Base-by-base conservation (phyloP, 306 rosid species). In the Glycine tomentella region DNA sequence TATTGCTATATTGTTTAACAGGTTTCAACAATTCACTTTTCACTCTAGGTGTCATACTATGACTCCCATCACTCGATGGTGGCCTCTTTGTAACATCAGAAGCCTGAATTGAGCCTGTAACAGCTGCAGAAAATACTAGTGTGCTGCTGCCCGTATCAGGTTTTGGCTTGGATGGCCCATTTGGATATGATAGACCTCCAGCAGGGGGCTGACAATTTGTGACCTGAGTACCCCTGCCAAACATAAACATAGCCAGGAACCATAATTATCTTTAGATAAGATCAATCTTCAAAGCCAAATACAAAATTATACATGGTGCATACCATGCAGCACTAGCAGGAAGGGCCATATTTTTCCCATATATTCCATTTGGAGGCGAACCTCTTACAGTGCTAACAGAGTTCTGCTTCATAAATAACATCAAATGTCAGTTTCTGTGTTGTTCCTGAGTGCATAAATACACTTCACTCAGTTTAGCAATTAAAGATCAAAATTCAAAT, bases 311-410 rank as follows among this genome's bases (percentile, higher is more conserved):
- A 56, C 76, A 68, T 78, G 86, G 20, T 34, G 57, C 80, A 65
- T 89, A 96, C 98, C 99, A 93, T 58, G 97, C 92, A 46, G 99
- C 85, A 45, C 93, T 90, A 36, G 95, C 88, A 45, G 97, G 94
- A 48, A 96, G 97, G 64, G 90, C 77, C 10, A 84, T 66, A 53
- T 94, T 87, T 74, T 88, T 92, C 80, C 88, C 97, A 85, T 89
- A 62, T 67, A 88, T 80, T 88, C 92, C 98, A 85, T 92, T 91
- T 5, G 99, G 92, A 78, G 98, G 93, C 84, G 97, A 93, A 82
- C 86, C 90, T 85, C 89, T 87, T 59, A 63, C 69, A 10, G 71
- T 73, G 82, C 82, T 87, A 70, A 81, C 81, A 69, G 90, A 64
- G 85, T 79, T 92, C 98, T 93, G 92, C 66, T 20, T 51, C 80